A percentile compares a stretch with the other conserved stretches of the same genome.
These are phyloP conservation scores for Vicia villosa DNA, from an alignment of 306 rosid genomes.

Conservation along the genomic window DNA sequence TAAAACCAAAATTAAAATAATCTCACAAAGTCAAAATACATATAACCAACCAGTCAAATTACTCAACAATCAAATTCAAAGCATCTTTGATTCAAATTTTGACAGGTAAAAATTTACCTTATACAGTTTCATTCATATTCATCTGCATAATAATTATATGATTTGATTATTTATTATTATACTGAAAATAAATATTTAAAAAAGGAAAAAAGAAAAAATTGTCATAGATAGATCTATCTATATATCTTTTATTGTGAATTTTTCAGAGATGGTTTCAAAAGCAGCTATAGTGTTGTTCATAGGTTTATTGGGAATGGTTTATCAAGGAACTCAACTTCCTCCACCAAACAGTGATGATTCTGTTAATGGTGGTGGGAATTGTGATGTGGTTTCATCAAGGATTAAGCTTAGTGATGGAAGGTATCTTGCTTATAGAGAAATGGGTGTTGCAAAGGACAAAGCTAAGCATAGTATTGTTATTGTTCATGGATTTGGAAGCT, in stretches of 20 bases:
- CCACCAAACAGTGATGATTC: constrained; percentile 45
- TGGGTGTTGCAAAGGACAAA: constrained; percentile 55
- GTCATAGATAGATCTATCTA: constrained; percentile 34
- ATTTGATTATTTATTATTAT: constrained; percentile 21
- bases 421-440: constrained; percentile 62
- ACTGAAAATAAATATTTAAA: not conserved
- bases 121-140: constrained; percentile 1
- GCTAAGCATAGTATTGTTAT: constrained; percentile 52
- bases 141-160: not conserved
- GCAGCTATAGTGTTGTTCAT: constrained; percentile 56
- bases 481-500: constrained; percentile 67
- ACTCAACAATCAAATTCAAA: not conserved
- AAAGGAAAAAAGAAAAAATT: too few relatives aligned
- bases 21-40: constrained; percentile 10
- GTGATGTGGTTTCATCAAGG: constrained; percentile 44
- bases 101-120: constrained; percentile 36
- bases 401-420: constrained; percentile 70
- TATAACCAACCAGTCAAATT: not conserved
- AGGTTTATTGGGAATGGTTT: constrained; percentile 76
- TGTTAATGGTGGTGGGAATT: not conserved
- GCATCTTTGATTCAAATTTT: not conserved
- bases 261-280: constrained; percentile 58
- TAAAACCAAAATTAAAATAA: not conserved
- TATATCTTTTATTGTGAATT: constrained; percentile 24
- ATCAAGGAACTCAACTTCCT: constrained; percentile 63